phyloP scores from a whole-genome alignment of 148 eudicot genomes.

The Vaccinium myrtillus region DNA sequence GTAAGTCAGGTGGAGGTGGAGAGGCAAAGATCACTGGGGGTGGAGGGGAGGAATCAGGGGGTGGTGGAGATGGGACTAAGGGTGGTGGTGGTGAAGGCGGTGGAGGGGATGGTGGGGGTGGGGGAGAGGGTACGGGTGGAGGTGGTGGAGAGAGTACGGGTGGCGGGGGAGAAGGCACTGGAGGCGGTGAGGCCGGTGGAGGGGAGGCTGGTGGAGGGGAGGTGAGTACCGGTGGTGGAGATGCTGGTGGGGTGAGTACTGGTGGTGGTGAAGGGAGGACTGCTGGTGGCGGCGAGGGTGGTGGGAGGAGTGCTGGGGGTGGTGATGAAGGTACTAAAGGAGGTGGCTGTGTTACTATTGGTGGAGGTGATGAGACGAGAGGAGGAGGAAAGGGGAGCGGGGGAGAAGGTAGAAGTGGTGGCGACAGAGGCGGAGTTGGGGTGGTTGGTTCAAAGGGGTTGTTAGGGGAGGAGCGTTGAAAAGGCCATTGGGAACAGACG shows the following conservation, averaged over 20 bases:
- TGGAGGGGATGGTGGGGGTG: background rate
- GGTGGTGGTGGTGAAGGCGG: conserved; percentile 25
- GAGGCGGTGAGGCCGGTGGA: conserved; percentile 13
- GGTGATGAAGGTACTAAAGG: conserved; percentile 6
- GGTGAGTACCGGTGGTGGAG: conserved; percentile 17
- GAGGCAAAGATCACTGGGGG: background rate
- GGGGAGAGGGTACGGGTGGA: conserved; percentile 12
- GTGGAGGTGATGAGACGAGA: conserved; percentile 11
- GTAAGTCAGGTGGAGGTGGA: conserved; percentile 15
- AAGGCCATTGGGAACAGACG: conserved; percentile 38
- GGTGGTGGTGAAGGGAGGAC: background rate
- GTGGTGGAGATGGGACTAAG: conserved; percentile 11
- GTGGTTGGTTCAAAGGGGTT: conserved; percentile 26
- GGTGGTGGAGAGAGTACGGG: conserved; percentile 11
- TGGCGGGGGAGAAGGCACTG: conserved; percentile 17
- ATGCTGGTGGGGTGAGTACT: background rate
- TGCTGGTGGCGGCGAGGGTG: conserved; percentile 11
- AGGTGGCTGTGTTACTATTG: conserved; percentile 21
- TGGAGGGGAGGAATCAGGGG: conserved; percentile 5
- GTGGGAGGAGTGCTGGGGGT: background rate
- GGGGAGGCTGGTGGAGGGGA: conserved; percentile 21
- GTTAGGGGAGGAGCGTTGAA: conserved; percentile 27
- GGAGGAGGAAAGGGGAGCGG: background rate
- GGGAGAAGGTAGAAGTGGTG: background rate
- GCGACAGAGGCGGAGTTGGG: background rate